Base-by-base conservation (phyloP, 306 rosid species). In the Hippophae gyantsensis region DNA sequence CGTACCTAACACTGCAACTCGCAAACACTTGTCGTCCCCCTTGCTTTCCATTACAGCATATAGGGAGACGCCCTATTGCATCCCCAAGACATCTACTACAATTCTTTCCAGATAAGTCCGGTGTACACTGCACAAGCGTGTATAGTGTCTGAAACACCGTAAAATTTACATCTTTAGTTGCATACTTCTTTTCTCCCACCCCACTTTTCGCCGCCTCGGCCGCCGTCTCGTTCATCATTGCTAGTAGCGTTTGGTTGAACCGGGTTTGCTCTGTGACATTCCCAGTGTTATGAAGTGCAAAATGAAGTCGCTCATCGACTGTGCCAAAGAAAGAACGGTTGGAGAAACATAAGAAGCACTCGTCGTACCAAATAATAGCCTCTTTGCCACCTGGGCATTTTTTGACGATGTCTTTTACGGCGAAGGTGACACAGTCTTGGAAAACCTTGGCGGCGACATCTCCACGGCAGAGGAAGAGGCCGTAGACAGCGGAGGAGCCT, bases 391-490 rank as follows among this genome's bases (percentile, higher is more conserved):
- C 67, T 7, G 78, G 73, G 42, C 93, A 82, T 8, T 0, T 57
- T 54, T 57, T 40, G 0, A 3, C 13, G 6, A 53, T 9, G 9
- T 46, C 41, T 2, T 1, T n/a, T 7, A 75, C 56, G 0, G 90
- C 82, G 46, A 62, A 56, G 57, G 61, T 1, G 42, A 84, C 84
- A 9, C 88, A 86, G 12, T 48, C 48, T 9, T 55, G 69, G 7
- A 88, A 86, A 6, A 52, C 6, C 7, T 68, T 10, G 6, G 72
- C 23, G 52, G 56, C 14, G 55, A 60, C 27, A 56, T 86, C 90
- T 0, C 79, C 84, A 41, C 86, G 81, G 69, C 88, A 84, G 67
- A 84, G 84, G 62, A 80, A 78, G 25, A 73, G 70, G 26, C 90
- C 86, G 54, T 67, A 72, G 48, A 80, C 54, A 25, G 57, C 61